Evolutionary conservation across 257 asterid genomes (phyloP).

Genomic region (Solanum rostratum): DNA sequence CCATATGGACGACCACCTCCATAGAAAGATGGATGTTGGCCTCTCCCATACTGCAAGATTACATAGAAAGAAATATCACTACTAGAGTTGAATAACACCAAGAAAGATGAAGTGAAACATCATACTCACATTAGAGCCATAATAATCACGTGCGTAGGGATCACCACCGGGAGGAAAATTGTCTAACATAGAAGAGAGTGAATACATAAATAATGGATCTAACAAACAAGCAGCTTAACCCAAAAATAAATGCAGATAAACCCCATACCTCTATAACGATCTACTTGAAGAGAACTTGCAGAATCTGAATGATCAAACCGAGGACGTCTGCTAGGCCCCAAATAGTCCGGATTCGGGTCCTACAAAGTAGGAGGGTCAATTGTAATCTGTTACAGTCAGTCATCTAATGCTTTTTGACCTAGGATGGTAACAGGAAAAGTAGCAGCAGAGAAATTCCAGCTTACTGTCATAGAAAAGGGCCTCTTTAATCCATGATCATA

Average conservation of each 20-base stretch:
- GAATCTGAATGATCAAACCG: conserved; percentile 31
- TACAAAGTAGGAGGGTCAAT: conserved; percentile 1
- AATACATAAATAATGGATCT: background rate
- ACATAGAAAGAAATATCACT: conserved; percentile 6
- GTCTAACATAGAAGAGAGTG: conserved; percentile 10
- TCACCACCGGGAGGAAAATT: conserved; percentile 26
- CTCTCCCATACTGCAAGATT: conserved; percentile 28
- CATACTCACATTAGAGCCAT: conserved; percentile 36
- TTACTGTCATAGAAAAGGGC: conserved; percentile 38
- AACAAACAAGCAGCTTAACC: conserved; percentile 1
- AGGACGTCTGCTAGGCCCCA: conserved; percentile 39
- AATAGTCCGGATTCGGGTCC: conserved; percentile 36
- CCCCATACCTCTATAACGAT: conserved; percentile 26
- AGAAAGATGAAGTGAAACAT: conserved; percentile 1
- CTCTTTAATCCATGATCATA: conserved; percentile 46
- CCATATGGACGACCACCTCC: conserved; percentile 29
- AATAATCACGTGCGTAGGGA: conserved; percentile 24
- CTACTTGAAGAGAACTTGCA: conserved; percentile 24
- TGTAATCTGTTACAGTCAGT: background rate
- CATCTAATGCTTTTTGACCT: background rate
- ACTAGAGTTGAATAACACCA: background rate
- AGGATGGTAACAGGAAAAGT: background rate
- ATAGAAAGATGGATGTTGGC: conserved; percentile 21
- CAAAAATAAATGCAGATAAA: background rate
- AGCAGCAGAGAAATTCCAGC: conserved; percentile 3